Base-by-base conservation (phyloP, 106 monocot genomes). In the Amphibolis antarctica region DNA sequence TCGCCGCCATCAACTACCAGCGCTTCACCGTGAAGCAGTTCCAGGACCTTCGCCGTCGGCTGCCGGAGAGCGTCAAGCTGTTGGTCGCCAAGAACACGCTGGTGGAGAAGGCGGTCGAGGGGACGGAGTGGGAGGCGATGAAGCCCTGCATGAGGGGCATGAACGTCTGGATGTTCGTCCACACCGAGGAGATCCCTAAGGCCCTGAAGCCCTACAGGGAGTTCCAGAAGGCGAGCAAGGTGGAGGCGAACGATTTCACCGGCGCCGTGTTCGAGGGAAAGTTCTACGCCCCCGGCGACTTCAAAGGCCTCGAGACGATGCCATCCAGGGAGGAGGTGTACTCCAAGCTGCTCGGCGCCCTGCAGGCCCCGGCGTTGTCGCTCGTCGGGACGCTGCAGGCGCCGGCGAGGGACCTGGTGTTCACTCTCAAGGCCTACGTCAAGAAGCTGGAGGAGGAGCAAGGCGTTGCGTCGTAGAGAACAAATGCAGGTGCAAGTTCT, bases 131-230 rank as follows among this genome's bases (percentile, higher is more conserved):
- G 81, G 89, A 89, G 57, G 73, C 83, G 0, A 61, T 93, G 14
- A 50, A 57, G 42, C 93, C 88, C 19, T 93, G 86, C 77, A 83
- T 86, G 83, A 83, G 59, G 56, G 93, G 93, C 3, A 93, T 93
- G 93, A 93, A 93, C 62, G 93, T 89, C 3, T 93, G 89, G 85
- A 70, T 93, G 60, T 93, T 93, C 54, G 93, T 93, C 21, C 83
- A 84, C 72, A 77, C 89, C 44, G 93, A 93, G 69, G 93, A 89
- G 77, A 80, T 93, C 42, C 89, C 89, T 13, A 72, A 65, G 12
- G 83, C 81, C 6, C 64, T 93, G 54, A 83, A 89, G 56, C 88
- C 93, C 29, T 93, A 83, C 79, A 67, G 93, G 45, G 62, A 46
- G 21, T 86, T 93, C 74, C 93, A 93, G 86, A 78, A 70, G 75